Conservation (phyloP, 2,329 filamentous ascomycete genomes). For the Emericellopsis cladophorae region DNA sequence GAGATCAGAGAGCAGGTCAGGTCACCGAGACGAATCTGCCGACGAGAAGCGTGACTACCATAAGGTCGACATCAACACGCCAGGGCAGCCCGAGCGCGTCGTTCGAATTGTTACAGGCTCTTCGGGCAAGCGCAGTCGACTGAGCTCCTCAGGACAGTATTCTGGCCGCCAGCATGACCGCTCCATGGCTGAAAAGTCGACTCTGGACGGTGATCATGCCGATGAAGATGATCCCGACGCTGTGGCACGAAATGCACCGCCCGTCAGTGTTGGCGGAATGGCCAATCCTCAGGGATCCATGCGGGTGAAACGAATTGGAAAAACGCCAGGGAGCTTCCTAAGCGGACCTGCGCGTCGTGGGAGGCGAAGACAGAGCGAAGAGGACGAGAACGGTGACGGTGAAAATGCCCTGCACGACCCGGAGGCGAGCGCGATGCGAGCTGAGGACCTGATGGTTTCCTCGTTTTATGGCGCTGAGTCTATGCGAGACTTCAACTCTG, state of each 20-base stretch:
- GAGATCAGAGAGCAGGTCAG: constrained; percentile 22
- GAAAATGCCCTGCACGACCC: constrained; percentile 25
- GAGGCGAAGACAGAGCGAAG: constrained; percentile 53
- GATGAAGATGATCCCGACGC: constrained; percentile 30
- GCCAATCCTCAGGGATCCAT: constrained; percentile 54
- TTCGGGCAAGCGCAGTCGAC: constrained; percentile 27
- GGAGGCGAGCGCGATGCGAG: constrained; percentile 27
- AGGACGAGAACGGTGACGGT: constrained; percentile 40
- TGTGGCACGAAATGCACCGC: constrained; percentile 30
- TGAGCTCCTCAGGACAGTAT: constrained; percentile 21
- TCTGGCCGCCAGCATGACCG: constrained; percentile 22
- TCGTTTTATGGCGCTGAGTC: constrained; percentile 28
- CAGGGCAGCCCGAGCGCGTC: constrained; percentile 34
- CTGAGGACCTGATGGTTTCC: constrained; percentile 23
- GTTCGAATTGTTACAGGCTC: constrained; percentile 43
- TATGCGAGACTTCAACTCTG: constrained; percentile 38
- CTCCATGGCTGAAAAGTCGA: constrained; percentile 18
- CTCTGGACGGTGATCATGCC: constrained; percentile 22
- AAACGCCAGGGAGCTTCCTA: constrained; percentile 63
- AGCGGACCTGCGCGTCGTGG: constrained; percentile 71
- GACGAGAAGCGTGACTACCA: constrained; percentile 24
- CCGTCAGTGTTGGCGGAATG: constrained; percentile 11
- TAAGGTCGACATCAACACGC: constrained; percentile 35
- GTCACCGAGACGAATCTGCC: constrained; percentile 25
- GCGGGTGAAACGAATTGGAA: constrained; percentile 64